phyloP scores from a whole-genome alignment of 306 rosid species.

The Vigna nakashimae region DNA sequence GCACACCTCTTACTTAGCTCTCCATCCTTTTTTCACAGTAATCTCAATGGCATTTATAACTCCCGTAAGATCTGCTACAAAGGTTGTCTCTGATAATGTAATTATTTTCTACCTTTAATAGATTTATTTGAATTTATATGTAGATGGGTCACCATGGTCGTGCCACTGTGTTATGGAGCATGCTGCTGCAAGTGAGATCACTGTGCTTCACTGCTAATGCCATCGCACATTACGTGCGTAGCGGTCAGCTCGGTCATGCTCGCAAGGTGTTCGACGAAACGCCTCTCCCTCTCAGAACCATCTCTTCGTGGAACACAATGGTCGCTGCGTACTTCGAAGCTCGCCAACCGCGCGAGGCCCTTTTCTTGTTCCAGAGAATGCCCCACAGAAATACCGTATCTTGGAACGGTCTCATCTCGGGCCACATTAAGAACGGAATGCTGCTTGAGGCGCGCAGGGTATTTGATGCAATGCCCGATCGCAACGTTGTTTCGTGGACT shows the following conservation, averaged over 20 bases:
- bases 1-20: too few species aligned
- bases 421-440: conserved; percentile 53
- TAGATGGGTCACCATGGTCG: neutral
- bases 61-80: too few species aligned
- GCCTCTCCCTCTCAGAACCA: conserved; percentile 42
- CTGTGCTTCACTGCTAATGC: conserved; percentile 44
- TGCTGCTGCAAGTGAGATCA: conserved; percentile 28
- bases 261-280: conserved; percentile 61
- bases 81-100: too few species aligned
- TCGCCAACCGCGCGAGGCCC: conserved; percentile 52
- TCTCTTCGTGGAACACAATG: conserved; percentile 62
- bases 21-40: too few species aligned
- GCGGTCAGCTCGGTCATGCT: conserved; percentile 51
- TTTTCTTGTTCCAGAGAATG: conserved; percentile 54
- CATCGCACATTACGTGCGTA: conserved; percentile 43
- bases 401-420: conserved; percentile 58
- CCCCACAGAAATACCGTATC: conserved; percentile 54
- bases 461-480: conserved; percentile 55
- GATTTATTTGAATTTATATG: too few species aligned
- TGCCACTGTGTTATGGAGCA: conserved; percentile 2
- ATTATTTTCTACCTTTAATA: too few species aligned
- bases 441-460: conserved; percentile 49
- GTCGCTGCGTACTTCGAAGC: conserved; percentile 59
- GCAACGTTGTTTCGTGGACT: conserved; percentile 69
- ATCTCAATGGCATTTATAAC: too few species aligned